Evolutionary conservation across 495 filamentous ascomycete genomes (phyloP).

Genomic region (Podospora conica): DNA sequence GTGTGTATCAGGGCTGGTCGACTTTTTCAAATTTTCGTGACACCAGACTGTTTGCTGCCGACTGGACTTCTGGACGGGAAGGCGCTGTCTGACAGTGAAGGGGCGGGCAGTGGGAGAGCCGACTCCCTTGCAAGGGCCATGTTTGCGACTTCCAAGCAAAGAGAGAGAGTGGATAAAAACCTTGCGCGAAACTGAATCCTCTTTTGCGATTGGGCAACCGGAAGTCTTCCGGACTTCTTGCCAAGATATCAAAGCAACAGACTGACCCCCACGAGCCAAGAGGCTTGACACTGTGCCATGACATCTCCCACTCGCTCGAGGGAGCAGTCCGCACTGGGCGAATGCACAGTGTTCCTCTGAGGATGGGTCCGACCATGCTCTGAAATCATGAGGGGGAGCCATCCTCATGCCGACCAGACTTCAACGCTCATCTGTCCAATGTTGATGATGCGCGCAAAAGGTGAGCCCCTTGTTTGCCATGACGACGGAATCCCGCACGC

Average conservation of each 20-base stretch:
- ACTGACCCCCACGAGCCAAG: neutral
- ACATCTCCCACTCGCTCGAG: neutral
- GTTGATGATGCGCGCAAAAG: neutral
- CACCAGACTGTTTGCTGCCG: neutral
- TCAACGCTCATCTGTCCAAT: neutral
- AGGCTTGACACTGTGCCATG: neutral
- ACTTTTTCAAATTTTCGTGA: neutral
- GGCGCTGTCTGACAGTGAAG: neutral
- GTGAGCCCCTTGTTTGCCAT: conserved; percentile 4
- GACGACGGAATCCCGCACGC: neutral
- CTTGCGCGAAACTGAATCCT: neutral
- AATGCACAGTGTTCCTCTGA: neutral
- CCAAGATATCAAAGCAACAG: neutral
- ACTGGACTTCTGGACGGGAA: neutral
- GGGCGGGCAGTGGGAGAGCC: neutral
- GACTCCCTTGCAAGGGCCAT: neutral
- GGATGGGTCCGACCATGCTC: neutral
- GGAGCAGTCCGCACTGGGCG: neutral
- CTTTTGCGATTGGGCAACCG: neutral
- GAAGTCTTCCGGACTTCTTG: conserved; percentile 4
- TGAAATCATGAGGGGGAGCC: neutral
- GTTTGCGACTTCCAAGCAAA: neutral
- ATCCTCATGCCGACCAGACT: neutral
- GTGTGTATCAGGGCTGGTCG: neutral
- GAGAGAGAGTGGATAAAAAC: neutral